Evolutionary conservation across 2,329 filamentous ascomycete genomes (phyloP).

Genomic region (Paramyrothecium roridum): DNA sequence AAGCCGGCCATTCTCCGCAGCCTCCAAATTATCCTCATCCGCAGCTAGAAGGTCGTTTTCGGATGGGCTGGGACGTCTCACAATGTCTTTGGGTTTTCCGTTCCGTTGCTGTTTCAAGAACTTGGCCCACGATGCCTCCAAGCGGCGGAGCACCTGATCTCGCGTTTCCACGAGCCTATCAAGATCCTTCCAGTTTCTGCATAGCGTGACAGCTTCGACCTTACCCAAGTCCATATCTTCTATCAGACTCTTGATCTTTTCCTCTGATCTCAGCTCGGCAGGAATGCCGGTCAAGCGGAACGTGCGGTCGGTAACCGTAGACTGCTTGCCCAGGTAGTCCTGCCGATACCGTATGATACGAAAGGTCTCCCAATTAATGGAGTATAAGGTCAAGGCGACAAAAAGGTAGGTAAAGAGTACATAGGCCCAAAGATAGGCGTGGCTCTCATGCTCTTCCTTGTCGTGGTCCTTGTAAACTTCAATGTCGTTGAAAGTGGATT

Average conservation of each 20-base stretch:
- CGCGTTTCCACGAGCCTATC: conserved; percentile 72
- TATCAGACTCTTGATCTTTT: conserved; percentile 79
- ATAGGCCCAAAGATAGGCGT: conserved; percentile 81
- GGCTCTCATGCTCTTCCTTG: conserved; percentile 26
- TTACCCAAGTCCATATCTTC: conserved; percentile 86
- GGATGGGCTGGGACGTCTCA: background rate
- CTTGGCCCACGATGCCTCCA: conserved; percentile 82
- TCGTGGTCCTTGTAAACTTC: conserved; percentile 16
- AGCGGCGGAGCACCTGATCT: conserved; percentile 59
- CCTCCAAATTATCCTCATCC: conserved; percentile 32
- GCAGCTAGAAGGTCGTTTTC: background rate
- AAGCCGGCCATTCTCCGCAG: conserved; percentile 57
- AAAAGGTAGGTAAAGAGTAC: conserved; percentile 95
- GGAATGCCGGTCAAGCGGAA: conserved; percentile 91
- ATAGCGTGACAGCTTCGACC: conserved; percentile 84
- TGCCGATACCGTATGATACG: conserved; percentile 84
- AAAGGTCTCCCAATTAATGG: conserved; percentile 79
- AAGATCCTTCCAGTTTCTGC: conserved; percentile 79
- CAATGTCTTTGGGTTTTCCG: conserved; percentile 8
- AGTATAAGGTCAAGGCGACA: conserved; percentile 74
- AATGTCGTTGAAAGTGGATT: conserved; percentile 10
- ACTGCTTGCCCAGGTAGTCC: conserved; percentile 87
- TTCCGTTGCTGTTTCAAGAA: conserved; percentile 38
- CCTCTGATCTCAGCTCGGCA: conserved; percentile 71
- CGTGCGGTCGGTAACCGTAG: conserved; percentile 92